Evolutionary conservation across 2,329 filamentous ascomycete genomes (phyloP).

Genomic region (Exophiala mesophila): DNA sequence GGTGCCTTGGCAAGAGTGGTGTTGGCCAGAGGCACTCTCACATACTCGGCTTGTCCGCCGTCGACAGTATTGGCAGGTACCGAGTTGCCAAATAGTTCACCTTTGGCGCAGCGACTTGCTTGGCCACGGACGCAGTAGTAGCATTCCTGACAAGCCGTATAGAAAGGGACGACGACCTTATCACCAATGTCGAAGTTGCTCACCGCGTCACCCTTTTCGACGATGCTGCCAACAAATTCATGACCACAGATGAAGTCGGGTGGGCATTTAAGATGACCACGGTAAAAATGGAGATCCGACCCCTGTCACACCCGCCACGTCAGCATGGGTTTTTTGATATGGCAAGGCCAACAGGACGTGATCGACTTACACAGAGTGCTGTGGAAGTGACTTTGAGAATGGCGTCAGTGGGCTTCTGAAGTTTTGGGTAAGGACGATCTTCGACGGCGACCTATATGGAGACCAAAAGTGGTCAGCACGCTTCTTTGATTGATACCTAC

Average conservation of each 20-base stretch:
- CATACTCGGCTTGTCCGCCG: slow-evolving; percentile 54
- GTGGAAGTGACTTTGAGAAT: slow-evolving; percentile 38
- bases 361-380: slow-evolving; percentile 25
- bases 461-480: not conserved
- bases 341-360: not conserved
- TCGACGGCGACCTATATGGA: slow-evolving; percentile 34
- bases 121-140: slow-evolving; percentile 49
- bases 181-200: slow-evolving; percentile 47
- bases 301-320: slow-evolving; percentile 45
- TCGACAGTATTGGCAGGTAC: slow-evolving; percentile 50
- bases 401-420: slow-evolving; percentile 45
- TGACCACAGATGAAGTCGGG: slow-evolving; percentile 50
- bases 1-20: slow-evolving; percentile 47
- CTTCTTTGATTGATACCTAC: not conserved
- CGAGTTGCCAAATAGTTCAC: slow-evolving; percentile 43
- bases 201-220: slow-evolving; percentile 43
- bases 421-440: slow-evolving; percentile 40
- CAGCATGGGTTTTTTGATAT: not conserved
- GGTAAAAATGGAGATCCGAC: slow-evolving; percentile 53
- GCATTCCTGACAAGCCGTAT: slow-evolving; percentile 50
- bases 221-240: slow-evolving; percentile 50
- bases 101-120: slow-evolving; percentile 49
- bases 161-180: slow-evolving; percentile 49
- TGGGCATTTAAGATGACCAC: slow-evolving; percentile 48
- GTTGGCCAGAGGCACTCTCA: slow-evolving; percentile 49